These are phyloP conservation scores for Salix caprea DNA, from an alignment of 345 rosid genomes.

Conservation along the genomic window DNA sequence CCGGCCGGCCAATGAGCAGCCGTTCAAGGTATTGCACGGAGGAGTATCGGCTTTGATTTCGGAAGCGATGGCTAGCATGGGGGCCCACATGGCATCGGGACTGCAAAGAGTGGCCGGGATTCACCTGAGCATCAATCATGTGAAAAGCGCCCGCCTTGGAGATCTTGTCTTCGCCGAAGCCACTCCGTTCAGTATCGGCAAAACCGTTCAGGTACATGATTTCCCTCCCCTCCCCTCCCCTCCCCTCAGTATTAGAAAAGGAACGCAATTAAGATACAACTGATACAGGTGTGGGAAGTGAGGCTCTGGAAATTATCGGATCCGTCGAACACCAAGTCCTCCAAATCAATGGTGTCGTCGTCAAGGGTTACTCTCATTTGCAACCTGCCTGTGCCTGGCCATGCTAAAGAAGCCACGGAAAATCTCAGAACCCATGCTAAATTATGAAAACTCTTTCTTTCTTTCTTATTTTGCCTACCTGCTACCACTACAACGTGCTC, in stretches of 20 bases:
- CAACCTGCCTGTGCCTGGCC: slow-evolving; percentile 70
- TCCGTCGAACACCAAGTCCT: slow-evolving; percentile 31
- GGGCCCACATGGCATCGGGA: slow-evolving; percentile 85
- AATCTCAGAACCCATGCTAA: slow-evolving; percentile 48
- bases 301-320: slow-evolving; percentile 48
- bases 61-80: slow-evolving; percentile 80
- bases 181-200: slow-evolving; percentile 56
- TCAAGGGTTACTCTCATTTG: slow-evolving; percentile 66
- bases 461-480: too few relatives aligned
- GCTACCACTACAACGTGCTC: too few relatives aligned
- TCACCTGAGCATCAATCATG: slow-evolving; percentile 75
- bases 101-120: slow-evolving; percentile 75
- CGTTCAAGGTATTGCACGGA: slow-evolving; percentile 92
- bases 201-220: slow-evolving; percentile 58
- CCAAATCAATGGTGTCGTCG: slow-evolving; percentile 43
- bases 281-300: slow-evolving; percentile 80
- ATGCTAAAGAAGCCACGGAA: slow-evolving; percentile 46
- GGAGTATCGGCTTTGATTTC: slow-evolving; percentile 91
- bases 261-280: too few relatives aligned
- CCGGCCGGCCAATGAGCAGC: slow-evolving; percentile 33
- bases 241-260: too few relatives aligned
- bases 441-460: slow-evolving; percentile 27
- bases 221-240: too few relatives aligned
- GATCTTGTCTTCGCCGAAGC: slow-evolving; percentile 70
- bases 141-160: slow-evolving; percentile 73